These are phyloP conservation scores for Cinnamomum micranthum DNA, from an alignment of 164 flowering plant species.

Conservation along the genomic window DNA sequence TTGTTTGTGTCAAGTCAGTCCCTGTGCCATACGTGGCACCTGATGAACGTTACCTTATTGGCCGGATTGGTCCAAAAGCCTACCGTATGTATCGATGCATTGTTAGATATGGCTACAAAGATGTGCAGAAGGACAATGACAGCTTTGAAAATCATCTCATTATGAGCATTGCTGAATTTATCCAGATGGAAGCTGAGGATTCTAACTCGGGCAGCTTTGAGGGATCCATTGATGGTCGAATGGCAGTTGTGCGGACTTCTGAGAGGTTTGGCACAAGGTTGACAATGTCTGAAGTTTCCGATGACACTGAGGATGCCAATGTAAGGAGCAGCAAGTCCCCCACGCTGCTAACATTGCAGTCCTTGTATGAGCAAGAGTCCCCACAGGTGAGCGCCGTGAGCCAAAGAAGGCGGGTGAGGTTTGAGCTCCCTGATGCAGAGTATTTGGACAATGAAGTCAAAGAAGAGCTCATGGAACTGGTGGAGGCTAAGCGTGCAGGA, in stretches of 20 bases:
- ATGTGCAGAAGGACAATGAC: conserved; percentile 35
- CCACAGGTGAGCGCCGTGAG: conserved; percentile 17
- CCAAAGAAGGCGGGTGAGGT: conserved; percentile 27
- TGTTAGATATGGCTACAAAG: conserved; percentile 70
- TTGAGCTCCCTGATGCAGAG: conserved; percentile 28
- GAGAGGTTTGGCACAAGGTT: conserved; percentile 45
- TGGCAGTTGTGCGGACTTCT: conserved; percentile 58
- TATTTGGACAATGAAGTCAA: conserved; percentile 35
- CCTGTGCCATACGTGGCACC: conserved; percentile 44
- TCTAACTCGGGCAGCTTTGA: conserved; percentile 17
- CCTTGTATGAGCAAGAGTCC: conserved; percentile 43
- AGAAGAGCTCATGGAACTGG: conserved; percentile 56
- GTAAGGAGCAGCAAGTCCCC: conserved; percentile 43
- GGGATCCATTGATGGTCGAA: conserved; percentile 37
- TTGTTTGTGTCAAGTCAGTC: conserved; percentile 57
- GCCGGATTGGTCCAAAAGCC: conserved; percentile 63
- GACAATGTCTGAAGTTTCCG: conserved; percentile 21
- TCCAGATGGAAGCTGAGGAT: conserved; percentile 63
- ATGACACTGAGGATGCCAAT: conserved; percentile 13
- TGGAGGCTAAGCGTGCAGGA: conserved; percentile 62
- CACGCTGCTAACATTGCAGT: conserved; percentile 30
- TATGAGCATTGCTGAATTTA: conserved; percentile 67
- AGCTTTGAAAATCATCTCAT: conserved; percentile 53
- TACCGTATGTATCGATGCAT: conserved; percentile 71
- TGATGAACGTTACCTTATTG: conserved; percentile 62